Evolutionary conservation across 169 alveolate species (phyloP).

Genomic region (Perkinsus olseni): DNA sequence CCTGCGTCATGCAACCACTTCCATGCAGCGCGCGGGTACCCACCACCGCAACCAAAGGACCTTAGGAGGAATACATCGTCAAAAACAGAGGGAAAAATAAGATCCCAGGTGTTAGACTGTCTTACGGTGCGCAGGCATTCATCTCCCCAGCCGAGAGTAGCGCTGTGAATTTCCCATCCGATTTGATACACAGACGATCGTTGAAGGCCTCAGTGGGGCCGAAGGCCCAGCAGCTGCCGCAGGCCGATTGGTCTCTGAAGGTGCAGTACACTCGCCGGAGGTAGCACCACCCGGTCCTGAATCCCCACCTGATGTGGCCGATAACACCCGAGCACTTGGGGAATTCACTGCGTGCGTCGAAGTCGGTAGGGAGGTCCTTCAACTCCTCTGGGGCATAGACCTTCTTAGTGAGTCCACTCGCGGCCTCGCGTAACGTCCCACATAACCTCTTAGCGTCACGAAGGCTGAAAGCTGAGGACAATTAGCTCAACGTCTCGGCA

Average conservation of each 20-base stretch:
- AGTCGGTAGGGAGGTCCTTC: not conserved
- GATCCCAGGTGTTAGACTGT: not conserved
- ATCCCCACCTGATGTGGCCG: constrained; percentile 38
- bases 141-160: not conserved
- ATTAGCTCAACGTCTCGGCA: not conserved
- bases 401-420: not conserved
- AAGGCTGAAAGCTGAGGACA: not conserved
- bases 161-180: constrained; percentile 22
- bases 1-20: constrained; percentile 18
- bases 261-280: too few species aligned
- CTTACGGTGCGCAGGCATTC: not conserved
- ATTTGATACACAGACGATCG: constrained; percentile 60
- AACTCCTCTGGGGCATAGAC: not conserved
- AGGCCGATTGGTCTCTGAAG: constrained; percentile 61
- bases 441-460: not conserved
- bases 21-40: constrained; percentile 48
- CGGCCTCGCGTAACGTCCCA: not conserved
- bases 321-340: constrained; percentile 11
- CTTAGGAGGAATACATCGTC: not conserved
- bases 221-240: constrained; percentile 83
- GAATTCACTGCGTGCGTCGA: not conserved
- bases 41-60: constrained; percentile 66
- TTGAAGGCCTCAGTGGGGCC: constrained; percentile 66
- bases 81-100: not conserved
- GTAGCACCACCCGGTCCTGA: not conserved